A percentile compares a stretch with the other conserved stretches of the same genome.
Evolutionary conservation across 108 stramenopile genomes (phyloP).

Genomic region (Pseudonitzschia delicatissima): DNA sequence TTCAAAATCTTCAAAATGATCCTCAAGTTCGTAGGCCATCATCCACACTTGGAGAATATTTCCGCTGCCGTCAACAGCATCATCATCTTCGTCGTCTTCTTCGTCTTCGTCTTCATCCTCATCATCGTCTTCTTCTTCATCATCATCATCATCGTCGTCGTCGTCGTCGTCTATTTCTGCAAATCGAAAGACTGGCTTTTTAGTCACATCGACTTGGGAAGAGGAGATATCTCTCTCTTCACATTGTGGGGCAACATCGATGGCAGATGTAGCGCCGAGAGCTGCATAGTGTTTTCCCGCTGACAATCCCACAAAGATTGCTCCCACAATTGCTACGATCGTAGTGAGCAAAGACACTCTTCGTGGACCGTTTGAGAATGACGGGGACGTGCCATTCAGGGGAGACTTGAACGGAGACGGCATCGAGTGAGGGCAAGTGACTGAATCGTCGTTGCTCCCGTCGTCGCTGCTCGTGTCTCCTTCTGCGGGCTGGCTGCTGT

Average conservation of each 20-base stretch:
- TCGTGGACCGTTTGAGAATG: no score
- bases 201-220: background rate
- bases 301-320: background rate
- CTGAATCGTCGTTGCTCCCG: no score
- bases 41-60: background rate
- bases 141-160: background rate
- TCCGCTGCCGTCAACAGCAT: background rate
- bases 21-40: slow-evolving; percentile 1
- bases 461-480: no score
- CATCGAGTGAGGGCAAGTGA: no score
- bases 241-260: background rate
- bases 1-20: background rate
- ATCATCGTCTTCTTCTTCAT: background rate
- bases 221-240: background rate
- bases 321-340: background rate
- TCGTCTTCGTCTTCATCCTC: background rate
- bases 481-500: no score
- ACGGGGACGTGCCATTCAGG: no score
- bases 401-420: no score
- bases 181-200: background rate
- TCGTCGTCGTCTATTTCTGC: background rate
- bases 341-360: background rate
- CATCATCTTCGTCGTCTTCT: background rate
- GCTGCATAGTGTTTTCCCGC: background rate
- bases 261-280: background rate